Evolutionary conservation across 1,284 basidiomycete species (phyloP).

Genomic region (Anthracocystis walkeri): DNA sequence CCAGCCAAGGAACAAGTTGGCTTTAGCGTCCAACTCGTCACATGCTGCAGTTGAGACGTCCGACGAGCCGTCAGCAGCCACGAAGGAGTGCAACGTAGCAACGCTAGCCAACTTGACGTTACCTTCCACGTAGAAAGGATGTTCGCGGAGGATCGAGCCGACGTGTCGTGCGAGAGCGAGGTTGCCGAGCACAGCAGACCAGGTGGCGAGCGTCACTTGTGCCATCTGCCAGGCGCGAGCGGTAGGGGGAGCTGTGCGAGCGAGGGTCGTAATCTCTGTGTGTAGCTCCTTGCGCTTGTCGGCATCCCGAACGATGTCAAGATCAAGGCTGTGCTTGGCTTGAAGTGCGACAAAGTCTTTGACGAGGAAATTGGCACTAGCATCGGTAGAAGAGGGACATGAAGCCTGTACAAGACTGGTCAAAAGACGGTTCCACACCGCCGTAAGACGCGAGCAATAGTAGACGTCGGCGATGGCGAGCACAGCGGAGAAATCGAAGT

Average conservation of each 20-base stretch:
- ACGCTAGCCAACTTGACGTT: slow-evolving; percentile 18
- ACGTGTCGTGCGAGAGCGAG: slow-evolving; percentile 41
- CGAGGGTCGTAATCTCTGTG: slow-evolving; percentile 43
- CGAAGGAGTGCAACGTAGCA: slow-evolving; percentile 23
- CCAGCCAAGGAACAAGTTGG: slow-evolving; percentile 52
- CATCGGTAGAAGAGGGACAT: slow-evolving; percentile 34
- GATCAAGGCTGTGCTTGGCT: slow-evolving; percentile 38
- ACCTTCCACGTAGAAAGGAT: slow-evolving; percentile 10
- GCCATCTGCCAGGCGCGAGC: slow-evolving; percentile 46
- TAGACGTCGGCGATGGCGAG: slow-evolving; percentile 55
- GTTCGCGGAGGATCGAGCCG: slow-evolving; percentile 27
- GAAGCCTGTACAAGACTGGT: slow-evolving; percentile 50
- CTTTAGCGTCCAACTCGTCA: slow-evolving; percentile 51
- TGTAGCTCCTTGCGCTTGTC: slow-evolving; percentile 39
- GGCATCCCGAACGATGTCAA: slow-evolving; percentile 44
- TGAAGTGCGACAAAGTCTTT: slow-evolving; percentile 28
- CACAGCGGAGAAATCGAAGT: slow-evolving; percentile 46
- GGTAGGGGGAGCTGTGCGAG: slow-evolving; percentile 42
- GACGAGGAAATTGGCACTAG: slow-evolving; percentile 11
- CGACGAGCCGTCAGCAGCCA: neutral
- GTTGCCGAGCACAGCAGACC: slow-evolving; percentile 57
- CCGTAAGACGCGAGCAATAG: slow-evolving; percentile 50
- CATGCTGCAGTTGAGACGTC: neutral
- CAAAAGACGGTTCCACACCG: slow-evolving; percentile 57
- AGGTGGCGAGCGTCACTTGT: slow-evolving; percentile 55